These are phyloP conservation scores for Oidiodendron maius DNA, from an alignment of 495 filamentous ascomycete species.

Conservation along the genomic window DNA sequence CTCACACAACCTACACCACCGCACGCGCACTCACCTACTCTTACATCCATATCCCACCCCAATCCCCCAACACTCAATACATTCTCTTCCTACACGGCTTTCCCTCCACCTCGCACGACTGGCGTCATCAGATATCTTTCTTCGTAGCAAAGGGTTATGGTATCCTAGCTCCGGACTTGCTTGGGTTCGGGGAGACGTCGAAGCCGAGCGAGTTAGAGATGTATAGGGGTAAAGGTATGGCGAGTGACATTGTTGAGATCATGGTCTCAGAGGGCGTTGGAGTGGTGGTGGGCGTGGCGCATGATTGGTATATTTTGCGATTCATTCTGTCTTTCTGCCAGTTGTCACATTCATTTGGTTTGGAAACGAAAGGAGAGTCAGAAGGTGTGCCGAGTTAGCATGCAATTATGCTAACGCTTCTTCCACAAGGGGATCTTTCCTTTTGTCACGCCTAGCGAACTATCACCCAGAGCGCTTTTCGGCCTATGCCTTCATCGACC, in stretches of 20 bases:
- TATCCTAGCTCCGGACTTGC: slow-evolving; percentile 35
- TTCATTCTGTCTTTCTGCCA: slow-evolving; percentile 7
- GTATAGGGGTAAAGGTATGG: slow-evolving; percentile 30
- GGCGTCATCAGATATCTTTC: slow-evolving; percentile 32
- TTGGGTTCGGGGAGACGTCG: slow-evolving; percentile 37
- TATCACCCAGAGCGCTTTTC: slow-evolving; percentile 16
- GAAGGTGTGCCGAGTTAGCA: slow-evolving; percentile 8
- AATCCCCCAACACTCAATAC: neutral
- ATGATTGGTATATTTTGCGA: slow-evolving; percentile 27
- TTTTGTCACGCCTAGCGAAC: slow-evolving; percentile 17
- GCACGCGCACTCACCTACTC: slow-evolving; percentile 10
- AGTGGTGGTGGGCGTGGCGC: slow-evolving; percentile 25
- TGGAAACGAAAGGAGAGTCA: slow-evolving; percentile 3
- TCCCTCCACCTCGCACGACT: slow-evolving; percentile 31
- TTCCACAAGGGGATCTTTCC: slow-evolving; percentile 15
- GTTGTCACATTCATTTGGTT: slow-evolving; percentile 8
- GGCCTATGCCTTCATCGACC: slow-evolving; percentile 14
- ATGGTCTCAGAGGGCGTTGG: slow-evolving; percentile 21
- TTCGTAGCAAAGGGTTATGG: slow-evolving; percentile 31
- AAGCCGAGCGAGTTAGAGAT: slow-evolving; percentile 27
- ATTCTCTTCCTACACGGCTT: slow-evolving; percentile 35
- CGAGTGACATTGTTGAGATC: slow-evolving; percentile 25
- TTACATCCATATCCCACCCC: slow-evolving; percentile 9
- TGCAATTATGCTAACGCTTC: slow-evolving; percentile 14
- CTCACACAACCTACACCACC: slow-evolving; percentile 12